These are phyloP conservation scores for slime mould (Dictyostelium discoideum) DNA, from an alignment of 78 protist genomes.

Conservation along the genomic window DNA sequence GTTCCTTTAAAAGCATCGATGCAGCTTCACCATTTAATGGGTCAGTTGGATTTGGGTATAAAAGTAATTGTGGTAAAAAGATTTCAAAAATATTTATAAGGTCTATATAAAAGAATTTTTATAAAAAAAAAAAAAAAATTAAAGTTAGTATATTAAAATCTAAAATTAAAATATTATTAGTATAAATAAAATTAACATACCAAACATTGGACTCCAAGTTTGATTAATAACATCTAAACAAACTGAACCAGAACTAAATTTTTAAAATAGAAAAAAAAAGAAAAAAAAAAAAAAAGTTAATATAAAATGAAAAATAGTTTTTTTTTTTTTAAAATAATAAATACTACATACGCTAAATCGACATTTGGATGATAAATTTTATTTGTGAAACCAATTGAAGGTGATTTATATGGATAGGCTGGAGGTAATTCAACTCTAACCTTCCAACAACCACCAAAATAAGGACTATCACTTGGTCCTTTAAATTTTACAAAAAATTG, in stretches of 20 bases:
- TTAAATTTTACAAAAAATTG: slow-evolving; percentile 65
- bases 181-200: slow-evolving; percentile 15
- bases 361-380: slow-evolving; percentile 98
- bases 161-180: not conserved
- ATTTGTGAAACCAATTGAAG: slow-evolving; percentile 96
- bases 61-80: slow-evolving; percentile 97
- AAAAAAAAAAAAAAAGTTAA: too few relatives aligned
- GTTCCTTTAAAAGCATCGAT: slow-evolving; percentile 84
- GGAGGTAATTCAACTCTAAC: slow-evolving; percentile 95
- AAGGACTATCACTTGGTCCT: slow-evolving; percentile 89
- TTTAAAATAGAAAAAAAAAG: not conserved
- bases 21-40: slow-evolving; percentile 99
- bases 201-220: slow-evolving; percentile 99
- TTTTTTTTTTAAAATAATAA: not conserved
- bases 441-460: slow-evolving; percentile 95
- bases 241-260: slow-evolving; percentile 96
- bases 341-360: slow-evolving; percentile 89
- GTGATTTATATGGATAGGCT: slow-evolving; percentile 97
- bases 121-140: not conserved
- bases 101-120: not conserved
- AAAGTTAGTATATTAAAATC: not conserved
- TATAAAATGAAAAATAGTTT: not conserved
- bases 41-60: slow-evolving; percentile 98
- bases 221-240: slow-evolving; percentile 98
- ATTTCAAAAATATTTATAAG: slow-evolving; percentile 95